Conservation (phyloP, 257 asterid genomes). For the Linaria vulgaris region DNA sequence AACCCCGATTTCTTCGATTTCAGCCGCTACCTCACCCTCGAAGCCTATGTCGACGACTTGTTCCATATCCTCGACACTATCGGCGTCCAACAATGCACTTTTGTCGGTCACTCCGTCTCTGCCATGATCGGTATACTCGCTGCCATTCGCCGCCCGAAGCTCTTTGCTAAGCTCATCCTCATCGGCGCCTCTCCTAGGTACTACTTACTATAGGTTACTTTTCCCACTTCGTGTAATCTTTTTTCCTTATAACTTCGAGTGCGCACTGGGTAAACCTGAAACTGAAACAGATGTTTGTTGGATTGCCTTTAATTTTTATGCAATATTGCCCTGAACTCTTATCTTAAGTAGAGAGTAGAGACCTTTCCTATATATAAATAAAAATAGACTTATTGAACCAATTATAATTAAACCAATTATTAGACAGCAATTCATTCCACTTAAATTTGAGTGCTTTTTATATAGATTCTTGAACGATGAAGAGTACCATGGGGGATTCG, state of each 20-base stretch:
- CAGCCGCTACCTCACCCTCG: constrained; percentile 81
- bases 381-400: no score
- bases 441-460: not conserved
- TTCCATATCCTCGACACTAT: constrained; percentile 69
- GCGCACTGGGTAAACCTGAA: no score
- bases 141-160: constrained; percentile 87
- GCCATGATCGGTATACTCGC: constrained; percentile 93
- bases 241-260: no score
- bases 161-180: constrained; percentile 82
- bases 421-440: no score
- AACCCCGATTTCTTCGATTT: constrained; percentile 90
- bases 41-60: constrained; percentile 85
- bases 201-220: no score
- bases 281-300: no score
- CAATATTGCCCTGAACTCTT: no score
- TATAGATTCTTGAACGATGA: constrained; percentile 67
- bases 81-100: constrained; percentile 60
- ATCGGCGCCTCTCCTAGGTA: constrained; percentile 86
- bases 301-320: no score
- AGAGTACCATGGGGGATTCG: constrained; percentile 89
- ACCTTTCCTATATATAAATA: no score
- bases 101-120: constrained; percentile 94
- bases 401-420: no score
- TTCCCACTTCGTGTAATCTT: no score
- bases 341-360: no score